Evolutionary conservation across 2,329 filamentous ascomycete genomes (phyloP).

Genomic region (Mycosphaerelloides madeirae): DNA sequence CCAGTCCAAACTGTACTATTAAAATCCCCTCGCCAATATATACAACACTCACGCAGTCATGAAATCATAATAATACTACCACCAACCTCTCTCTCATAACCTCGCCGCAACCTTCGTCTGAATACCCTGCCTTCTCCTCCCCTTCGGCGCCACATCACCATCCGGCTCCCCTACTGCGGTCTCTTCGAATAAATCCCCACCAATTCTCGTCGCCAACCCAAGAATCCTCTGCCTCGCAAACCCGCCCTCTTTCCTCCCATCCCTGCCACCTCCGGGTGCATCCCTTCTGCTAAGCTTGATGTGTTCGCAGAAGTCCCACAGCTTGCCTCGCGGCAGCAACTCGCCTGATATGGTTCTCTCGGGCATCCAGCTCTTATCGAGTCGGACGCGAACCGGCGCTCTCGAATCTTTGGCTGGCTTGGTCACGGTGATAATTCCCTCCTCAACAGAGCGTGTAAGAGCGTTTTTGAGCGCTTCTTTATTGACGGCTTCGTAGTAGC

Average conservation of each 20-base stretch:
- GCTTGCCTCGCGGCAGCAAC: constrained; percentile 64
- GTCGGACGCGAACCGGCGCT: constrained; percentile 57
- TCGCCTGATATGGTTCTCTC: constrained; percentile 58
- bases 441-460: constrained; percentile 80
- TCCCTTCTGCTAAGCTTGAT: constrained; percentile 80
- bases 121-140: constrained; percentile 32
- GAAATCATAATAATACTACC: too few relatives aligned
- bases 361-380: constrained; percentile 56
- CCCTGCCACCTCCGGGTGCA: constrained; percentile 13
- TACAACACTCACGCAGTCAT: too few relatives aligned
- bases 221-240: constrained; percentile 82
- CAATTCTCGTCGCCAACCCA: constrained; percentile 68
- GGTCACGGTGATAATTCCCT: constrained; percentile 75
- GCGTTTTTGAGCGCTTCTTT: constrained; percentile 96
- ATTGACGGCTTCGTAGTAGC: constrained; percentile 97
- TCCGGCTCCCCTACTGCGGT: constrained; percentile 17
- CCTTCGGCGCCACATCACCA: constrained; percentile 24
- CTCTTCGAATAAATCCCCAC: constrained; percentile 61
- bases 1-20: too few relatives aligned
- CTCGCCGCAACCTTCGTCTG: constrained; percentile 15
- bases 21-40: too few relatives aligned
- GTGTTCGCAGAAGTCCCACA: constrained; percentile 89
- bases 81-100: background rate
- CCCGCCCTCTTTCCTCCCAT: constrained; percentile 91
- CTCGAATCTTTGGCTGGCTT: constrained; percentile 51